phyloP scores from a whole-genome alignment of 176 grass and related monocot species.

The Eragrostis curvula region DNA sequence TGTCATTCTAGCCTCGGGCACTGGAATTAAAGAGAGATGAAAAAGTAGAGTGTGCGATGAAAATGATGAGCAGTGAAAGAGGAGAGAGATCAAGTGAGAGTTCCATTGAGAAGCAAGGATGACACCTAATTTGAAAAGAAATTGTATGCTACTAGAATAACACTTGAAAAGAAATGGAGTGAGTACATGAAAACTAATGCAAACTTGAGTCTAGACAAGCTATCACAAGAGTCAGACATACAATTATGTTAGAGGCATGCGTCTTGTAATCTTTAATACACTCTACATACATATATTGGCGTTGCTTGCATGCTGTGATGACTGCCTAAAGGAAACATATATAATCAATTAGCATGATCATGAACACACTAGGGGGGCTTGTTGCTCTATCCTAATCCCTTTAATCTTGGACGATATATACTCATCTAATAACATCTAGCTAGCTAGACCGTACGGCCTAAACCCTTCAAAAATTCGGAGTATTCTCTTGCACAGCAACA shows the following conservation, averaged over 20 bases:
- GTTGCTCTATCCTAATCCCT: neutral
- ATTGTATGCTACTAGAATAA: too few relatives aligned
- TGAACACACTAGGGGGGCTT: neutral
- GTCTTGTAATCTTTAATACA: neutral
- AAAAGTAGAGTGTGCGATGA: too few relatives aligned
- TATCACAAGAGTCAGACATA: neutral
- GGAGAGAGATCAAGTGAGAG: too few relatives aligned
- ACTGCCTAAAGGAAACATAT: neutral
- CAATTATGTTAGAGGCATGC: neutral
- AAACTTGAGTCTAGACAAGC: neutral
- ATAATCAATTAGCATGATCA: neutral
- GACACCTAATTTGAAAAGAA: too few relatives aligned
- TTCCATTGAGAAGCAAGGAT: too few relatives aligned
- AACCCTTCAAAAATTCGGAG: slow-evolving; percentile 1
- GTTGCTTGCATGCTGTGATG: neutral
- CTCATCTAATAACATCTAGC: neutral
- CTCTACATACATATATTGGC: neutral
- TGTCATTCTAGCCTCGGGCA: too few relatives aligned
- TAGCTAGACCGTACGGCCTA: slow-evolving; percentile 23
- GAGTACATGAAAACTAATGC: neutral
- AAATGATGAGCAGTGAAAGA: too few relatives aligned
- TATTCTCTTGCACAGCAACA: neutral
- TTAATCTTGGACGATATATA: neutral
- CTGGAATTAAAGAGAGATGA: too few relatives aligned
- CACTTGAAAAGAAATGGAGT: too few relatives aligned